A percentile compares a stretch with the other conserved stretches of the same genome.
Conservation (phyloP, 2,329 filamentous ascomycete species). For the Trichoderma koningiopsis region DNA sequence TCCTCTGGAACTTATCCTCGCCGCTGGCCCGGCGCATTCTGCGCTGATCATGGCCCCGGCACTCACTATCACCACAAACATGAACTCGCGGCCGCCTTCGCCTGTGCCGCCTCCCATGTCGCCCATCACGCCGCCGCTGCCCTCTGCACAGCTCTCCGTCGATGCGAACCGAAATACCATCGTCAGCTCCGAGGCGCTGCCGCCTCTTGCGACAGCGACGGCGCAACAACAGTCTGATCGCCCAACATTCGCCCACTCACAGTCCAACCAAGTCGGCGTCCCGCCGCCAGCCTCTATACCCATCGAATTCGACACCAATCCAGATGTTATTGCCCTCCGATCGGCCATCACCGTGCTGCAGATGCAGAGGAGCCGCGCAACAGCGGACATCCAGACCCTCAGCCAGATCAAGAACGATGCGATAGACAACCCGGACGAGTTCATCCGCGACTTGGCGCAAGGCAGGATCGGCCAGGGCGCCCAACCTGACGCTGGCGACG, state of each 20-base stretch:
- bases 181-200: neutral
- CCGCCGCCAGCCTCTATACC: conserved; percentile 53
- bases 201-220: neutral
- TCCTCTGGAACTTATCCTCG: neutral
- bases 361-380: conserved; percentile 77
- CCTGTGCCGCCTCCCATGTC: conserved; percentile 55
- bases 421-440: conserved; percentile 69
- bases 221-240: conserved; percentile 33
- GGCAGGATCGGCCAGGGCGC: conserved; percentile 53
- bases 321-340: conserved; percentile 83
- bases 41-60: conserved; percentile 33
- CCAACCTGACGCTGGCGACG: conserved; percentile 35
- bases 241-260: conserved; percentile 49
- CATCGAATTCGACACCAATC: conserved; percentile 66
- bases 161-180: neutral
- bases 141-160: conserved; percentile 39
- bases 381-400: conserved; percentile 72
- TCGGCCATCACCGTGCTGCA: conserved; percentile 85
- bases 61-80: conserved; percentile 38
- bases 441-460: conserved; percentile 66
- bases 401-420: conserved; percentile 71
- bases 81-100: conserved; percentile 44
- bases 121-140: conserved; percentile 56
- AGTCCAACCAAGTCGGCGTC: conserved; percentile 45
- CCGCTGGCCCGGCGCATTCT: conserved; percentile 23